Base-by-base conservation (phyloP, 2,329 filamentous ascomycete species). In the Metarhizium album region DNA sequence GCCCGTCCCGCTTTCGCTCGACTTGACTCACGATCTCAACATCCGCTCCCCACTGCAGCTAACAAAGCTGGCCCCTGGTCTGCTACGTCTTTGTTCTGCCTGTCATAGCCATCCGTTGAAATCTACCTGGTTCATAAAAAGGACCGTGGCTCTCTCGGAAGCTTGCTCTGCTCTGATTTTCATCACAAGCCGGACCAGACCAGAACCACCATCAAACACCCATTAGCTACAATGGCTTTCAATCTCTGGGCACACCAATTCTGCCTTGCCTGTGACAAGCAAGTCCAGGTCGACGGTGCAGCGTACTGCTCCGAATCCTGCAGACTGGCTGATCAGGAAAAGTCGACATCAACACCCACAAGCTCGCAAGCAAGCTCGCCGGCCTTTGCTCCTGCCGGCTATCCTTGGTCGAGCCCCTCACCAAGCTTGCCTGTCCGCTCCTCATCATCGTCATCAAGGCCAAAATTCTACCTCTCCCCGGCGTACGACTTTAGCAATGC, bases 231-330 rank as follows among this genome's bases (percentile, higher is more conserved):
- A 20, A 80, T 79, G 74, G 73, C 76, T 66, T 71, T 73, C 64
- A 76, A 80, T 59, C 69, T 74, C 63, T 95, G 90, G 89, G 87
- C 87, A 61, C 87, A 86, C 68, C 85, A 94, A 70, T 95, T 89
- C 79, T 96, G 90, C 77, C 82, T 96, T 61, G 83, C 86, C 73
- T 96, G 90, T 75, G 90, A 96, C 73, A 85, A 86, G 72, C 69
- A 71, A 60, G 67, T 70, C 47, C 87, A 94, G 71, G 90, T 86
- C 54, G 80, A 87, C 57, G 83, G 83, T 51, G 83, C 83, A 55
- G 82, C 87, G 58, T 95, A 95, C 76, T 96, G 90, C 78, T 95
- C 89, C 45, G 90, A 96, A 71, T 81, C 87, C 29, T 96, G 90
- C 78, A 82, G 89, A 57, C 76, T 96, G 43, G 86, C 87, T 58